Percentiles rank a stretch among this genome's conserved stretches.
These are phyloP conservation scores for Pseudocercospora crystallina DNA, from an alignment of 2,329 filamentous ascomycete genomes.

Conservation along the genomic window DNA sequence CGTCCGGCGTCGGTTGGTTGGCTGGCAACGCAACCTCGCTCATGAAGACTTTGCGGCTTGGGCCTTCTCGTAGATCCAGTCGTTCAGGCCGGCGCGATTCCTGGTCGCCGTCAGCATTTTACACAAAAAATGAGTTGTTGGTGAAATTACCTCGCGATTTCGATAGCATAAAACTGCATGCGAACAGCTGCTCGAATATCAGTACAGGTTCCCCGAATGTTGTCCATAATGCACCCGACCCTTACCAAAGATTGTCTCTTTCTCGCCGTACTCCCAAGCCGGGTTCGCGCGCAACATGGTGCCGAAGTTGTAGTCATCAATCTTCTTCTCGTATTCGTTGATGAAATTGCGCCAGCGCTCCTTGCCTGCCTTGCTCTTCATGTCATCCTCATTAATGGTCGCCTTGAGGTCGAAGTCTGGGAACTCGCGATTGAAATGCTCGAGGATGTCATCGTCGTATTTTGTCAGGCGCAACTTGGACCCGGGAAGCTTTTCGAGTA, in stretches of 20 bases:
- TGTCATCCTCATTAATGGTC: slow-evolving; percentile 83
- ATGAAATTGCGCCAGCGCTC: slow-evolving; percentile 93
- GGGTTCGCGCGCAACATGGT: slow-evolving; percentile 82
- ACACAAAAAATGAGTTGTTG: neutral
- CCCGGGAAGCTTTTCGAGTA: slow-evolving; percentile 86
- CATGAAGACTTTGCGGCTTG: slow-evolving; percentile 48
- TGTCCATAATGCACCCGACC: neutral
- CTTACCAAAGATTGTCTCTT: slow-evolving; percentile 88
- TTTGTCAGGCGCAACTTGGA: slow-evolving; percentile 89
- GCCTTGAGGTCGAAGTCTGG: slow-evolving; percentile 85
- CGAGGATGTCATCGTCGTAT: slow-evolving; percentile 91
- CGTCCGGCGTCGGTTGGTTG: neutral
- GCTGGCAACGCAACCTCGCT: neutral
- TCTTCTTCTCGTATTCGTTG: slow-evolving; percentile 86
- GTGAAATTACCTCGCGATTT: slow-evolving; percentile 63
- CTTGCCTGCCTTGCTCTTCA: slow-evolving; percentile 98
- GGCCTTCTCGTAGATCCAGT: slow-evolving; percentile 91
- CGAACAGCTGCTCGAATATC: slow-evolving; percentile 53
- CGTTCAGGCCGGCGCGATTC: slow-evolving; percentile 86
- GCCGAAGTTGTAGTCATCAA: slow-evolving; percentile 98
- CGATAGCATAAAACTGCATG: slow-evolving; percentile 82
- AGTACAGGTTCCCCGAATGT: neutral
- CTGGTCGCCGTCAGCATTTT: slow-evolving; percentile 39
- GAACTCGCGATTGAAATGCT: slow-evolving; percentile 82
- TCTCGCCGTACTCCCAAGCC: slow-evolving; percentile 79